These are phyloP conservation scores for Luvunga scandens DNA, from an alignment of 345 rosid species.

Conservation along the genomic window DNA sequence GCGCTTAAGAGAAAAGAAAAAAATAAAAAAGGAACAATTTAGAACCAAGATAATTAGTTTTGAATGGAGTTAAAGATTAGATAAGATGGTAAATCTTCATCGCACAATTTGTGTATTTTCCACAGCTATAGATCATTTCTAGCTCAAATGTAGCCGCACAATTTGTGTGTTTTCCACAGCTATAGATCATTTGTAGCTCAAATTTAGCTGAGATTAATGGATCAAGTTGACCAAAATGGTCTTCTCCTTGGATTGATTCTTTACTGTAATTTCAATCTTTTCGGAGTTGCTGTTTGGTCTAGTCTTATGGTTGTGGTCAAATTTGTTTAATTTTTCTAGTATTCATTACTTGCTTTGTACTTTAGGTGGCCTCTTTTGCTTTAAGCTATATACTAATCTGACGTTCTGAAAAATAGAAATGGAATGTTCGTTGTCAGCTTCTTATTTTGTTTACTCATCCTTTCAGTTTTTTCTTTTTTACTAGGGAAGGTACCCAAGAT, in stretches of 20 bases:
- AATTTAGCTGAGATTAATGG: background rate
- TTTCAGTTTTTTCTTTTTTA: background rate
- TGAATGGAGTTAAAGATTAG: background rate
- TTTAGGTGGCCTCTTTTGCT: background rate
- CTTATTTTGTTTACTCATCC: background rate
- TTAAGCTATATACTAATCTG: too few relatives aligned
- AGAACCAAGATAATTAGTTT: background rate
- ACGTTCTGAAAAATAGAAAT: background rate
- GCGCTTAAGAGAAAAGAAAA: background rate
- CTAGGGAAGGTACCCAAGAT: slow-evolving; percentile 45
- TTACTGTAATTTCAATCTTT: background rate
- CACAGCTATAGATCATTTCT: background rate
- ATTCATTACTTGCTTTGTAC: background rate
- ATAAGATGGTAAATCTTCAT: background rate
- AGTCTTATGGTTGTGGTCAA: background rate
- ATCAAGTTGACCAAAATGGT: background rate
- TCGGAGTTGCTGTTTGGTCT: background rate
- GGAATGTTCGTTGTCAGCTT: background rate
- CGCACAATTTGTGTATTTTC: background rate
- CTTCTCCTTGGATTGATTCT: background rate
- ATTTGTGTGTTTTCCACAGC: background rate
- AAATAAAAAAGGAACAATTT: background rate
- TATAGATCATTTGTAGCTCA: background rate
- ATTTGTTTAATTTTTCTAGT: too few relatives aligned
- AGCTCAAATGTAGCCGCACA: background rate